Base-by-base conservation (phyloP, 257 asterid genomes). In the Lycium ferocissimum region DNA sequence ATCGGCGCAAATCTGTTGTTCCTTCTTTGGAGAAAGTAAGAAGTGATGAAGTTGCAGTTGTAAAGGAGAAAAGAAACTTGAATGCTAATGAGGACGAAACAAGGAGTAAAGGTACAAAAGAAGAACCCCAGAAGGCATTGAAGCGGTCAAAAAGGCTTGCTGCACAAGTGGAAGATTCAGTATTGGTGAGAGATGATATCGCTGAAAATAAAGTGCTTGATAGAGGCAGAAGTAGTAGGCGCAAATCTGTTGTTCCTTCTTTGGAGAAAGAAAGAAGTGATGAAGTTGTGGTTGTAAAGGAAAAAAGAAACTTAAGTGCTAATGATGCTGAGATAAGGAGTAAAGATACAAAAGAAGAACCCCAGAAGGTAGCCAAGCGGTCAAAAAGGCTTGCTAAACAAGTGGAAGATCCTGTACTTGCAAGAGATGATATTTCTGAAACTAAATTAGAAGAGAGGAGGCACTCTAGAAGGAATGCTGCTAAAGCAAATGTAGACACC, bases 131-230 rank as follows among this genome's bases (percentile, higher is more conserved):
- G 76, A 84, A 82, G 79, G 80, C 63, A 75, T 84, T 80, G 43
- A 86, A 89, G 85, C 83, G 92, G 84, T 88, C 95, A 8, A 89
- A 79, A 37, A 85, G 94, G 89, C 89, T 86, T 54, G 86, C 47
- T 11, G 62, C 40, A 49, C 38, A 49, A 85, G 85, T 61, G 84
- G 90, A 63, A 43, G 84, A 75, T 40, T 85, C 88, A 70, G 86
- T 70, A 43, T 18, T 53, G 47, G 13, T 35, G 18, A 59, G 22
- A 66, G 85, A 35, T 57, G 84, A 86, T 83, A 53, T 22, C 26
- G 82, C 56, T 62, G 85, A 82, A 84, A 67, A 54, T 54, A 86
- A 78, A 83, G 80, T 51, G 20, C 84, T 63, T 40, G 83, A 43
- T 43, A 54, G 13, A 43, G 80, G 81, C 49, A 78, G 66, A 53